Base-by-base conservation (phyloP, 1,139 yeast genomes). In the Suhomyces chickasaworum region DNA sequence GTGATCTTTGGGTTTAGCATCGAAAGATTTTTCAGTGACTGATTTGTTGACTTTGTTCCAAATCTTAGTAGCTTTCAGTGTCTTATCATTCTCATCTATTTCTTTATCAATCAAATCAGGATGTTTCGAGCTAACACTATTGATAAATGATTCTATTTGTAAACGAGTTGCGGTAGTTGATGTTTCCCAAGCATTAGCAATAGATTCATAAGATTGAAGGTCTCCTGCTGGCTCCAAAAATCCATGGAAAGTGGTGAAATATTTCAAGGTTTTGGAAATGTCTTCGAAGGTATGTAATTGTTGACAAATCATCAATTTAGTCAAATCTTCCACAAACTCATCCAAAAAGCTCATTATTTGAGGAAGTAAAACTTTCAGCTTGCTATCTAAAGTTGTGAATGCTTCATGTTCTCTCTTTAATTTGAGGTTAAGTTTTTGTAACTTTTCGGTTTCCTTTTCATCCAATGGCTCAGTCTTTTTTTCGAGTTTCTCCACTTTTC, bases 271-370 rank as follows among this genome's bases (percentile, higher is more conserved):
- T 2, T 57, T 53, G 25, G 58, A 49, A 15, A 77, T 58, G 12
- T 63, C 60, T 16, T 61, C 55, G 44, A 62, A 65, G 2, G 73
- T 64, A 13, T 65, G 65, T 18, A 58, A 40, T 46, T 73, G 67
- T 54, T 71, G 61, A 57, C 68, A 61, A 48, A 76, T 25, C 41
- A 64, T 49, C 54, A 66, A 63, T 45, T 71, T 64, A 5, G 77
- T 63, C 10, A 79, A 49, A 39, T 65, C 64, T 39, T 73, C 78
- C 13, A 81, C 63, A 52, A 80, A 80, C 58, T 81, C 85, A 29
- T 81, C 81, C 47, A 81, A 59, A 35, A 73, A 66, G 7, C 69
- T 60, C 42, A 78, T 59, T 3, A 75, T 64, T 48, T 73, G 77
- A 2, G 86, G 86, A 18, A 81, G 64, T 2, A 68, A 56, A 5